A percentile compares a stretch with the other conserved stretches of the same genome.
Evolutionary conservation across 2,329 filamentous ascomycete species (phyloP).

Genomic region (Penicillium sp.): DNA sequence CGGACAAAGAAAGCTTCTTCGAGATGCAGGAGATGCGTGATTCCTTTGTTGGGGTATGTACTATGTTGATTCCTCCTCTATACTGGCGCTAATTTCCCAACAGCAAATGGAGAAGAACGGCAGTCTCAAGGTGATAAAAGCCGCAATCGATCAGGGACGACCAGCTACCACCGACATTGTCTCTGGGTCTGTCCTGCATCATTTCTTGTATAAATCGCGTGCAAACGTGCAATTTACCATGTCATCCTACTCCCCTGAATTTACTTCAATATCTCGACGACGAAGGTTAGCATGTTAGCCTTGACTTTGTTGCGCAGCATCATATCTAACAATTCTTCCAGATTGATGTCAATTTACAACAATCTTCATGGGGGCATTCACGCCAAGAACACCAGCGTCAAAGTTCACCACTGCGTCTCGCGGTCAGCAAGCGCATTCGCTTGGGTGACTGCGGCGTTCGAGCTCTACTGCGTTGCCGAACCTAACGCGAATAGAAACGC

Average conservation of each 20-base stretch:
- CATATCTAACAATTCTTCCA: slow-evolving; percentile 25
- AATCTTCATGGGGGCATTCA: slow-evolving; percentile 83
- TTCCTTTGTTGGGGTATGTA: slow-evolving; percentile 55
- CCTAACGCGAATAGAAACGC: slow-evolving; percentile 62
- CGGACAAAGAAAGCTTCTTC: slow-evolving; percentile 92
- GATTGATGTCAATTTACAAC: slow-evolving; percentile 80
- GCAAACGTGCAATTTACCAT: slow-evolving; percentile 95
- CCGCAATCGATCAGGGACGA: slow-evolving; percentile 69
- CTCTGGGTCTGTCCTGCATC: slow-evolving; percentile 74
- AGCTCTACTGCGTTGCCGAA: slow-evolving; percentile 92
- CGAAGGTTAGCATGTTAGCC: slow-evolving; percentile 51
- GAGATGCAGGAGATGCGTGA: slow-evolving; percentile 73
- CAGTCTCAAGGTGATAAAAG: slow-evolving; percentile 70
- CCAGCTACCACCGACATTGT: slow-evolving; percentile 71
- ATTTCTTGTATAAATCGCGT: slow-evolving; percentile 94
- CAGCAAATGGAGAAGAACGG: slow-evolving; percentile 73
- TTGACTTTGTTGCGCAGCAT: neutral
- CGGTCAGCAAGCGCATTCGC: slow-evolving; percentile 77
- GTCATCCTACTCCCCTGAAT: slow-evolving; percentile 73
- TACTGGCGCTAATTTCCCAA: slow-evolving; percentile 25
- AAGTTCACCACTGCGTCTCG: slow-evolving; percentile 76
- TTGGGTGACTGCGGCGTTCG: slow-evolving; percentile 88
- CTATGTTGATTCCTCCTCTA: neutral
- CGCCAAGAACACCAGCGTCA: slow-evolving; percentile 76
- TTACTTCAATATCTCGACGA: slow-evolving; percentile 58